These are phyloP conservation scores for Rhodotorula taiwanensis DNA, from an alignment of 768 basidiomycete genomes.

Conservation along the genomic window DNA sequence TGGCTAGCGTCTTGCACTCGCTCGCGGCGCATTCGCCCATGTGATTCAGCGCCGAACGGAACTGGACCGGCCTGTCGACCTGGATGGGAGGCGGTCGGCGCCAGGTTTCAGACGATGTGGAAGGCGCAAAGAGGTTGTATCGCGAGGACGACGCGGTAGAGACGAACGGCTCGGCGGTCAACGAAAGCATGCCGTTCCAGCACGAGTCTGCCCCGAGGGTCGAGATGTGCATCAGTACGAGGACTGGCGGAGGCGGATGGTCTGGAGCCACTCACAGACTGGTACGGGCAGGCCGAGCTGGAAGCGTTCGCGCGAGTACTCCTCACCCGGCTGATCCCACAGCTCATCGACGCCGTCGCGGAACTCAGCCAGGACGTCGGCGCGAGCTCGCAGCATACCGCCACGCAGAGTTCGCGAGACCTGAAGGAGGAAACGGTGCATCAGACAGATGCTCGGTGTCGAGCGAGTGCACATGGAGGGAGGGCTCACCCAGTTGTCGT, in stretches of 20 bases:
- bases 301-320: conserved; percentile 15
- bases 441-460: no score
- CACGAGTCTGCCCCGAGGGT: conserved; percentile 33
- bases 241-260: neutral
- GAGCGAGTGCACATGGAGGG: neutral
- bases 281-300: conserved; percentile 6
- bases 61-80: no score
- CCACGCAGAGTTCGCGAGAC: conserved; percentile 18
- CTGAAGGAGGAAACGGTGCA: neutral
- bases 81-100: neutral
- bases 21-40: conserved; percentile 19
- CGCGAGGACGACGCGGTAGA: conserved; percentile 5
- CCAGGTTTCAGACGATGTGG: neutral
- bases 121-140: neutral
- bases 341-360: conserved; percentile 38
- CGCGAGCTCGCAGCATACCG: conserved; percentile 17
- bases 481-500: conserved; percentile 38
- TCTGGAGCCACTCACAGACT: conserved; percentile 22
- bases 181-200: conserved; percentile 42
- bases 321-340: conserved; percentile 28
- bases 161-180: conserved; percentile 36
- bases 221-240: neutral
- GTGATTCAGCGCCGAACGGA: conserved; percentile 2
- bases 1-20: conserved; percentile 34
- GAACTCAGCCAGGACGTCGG: conserved; percentile 34